These are phyloP conservation scores for Amyloporia xantha DNA, from an alignment of 768 basidiomycete genomes.

Conservation along the genomic window DNA sequence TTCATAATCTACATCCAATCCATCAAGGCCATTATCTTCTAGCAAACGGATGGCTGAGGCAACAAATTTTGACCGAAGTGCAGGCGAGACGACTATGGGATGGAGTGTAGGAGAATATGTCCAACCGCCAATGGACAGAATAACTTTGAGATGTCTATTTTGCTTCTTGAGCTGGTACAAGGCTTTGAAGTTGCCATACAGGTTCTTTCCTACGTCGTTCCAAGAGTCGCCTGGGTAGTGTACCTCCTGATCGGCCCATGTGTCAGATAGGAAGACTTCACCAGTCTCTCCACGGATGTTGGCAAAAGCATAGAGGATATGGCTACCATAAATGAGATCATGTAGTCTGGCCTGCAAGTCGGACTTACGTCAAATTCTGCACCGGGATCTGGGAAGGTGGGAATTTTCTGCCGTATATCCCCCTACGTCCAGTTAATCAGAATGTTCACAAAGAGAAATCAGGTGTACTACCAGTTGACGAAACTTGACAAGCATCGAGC, in stretches of 20 bases:
- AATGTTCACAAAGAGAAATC: neutral
- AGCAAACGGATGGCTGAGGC: constrained; percentile 68
- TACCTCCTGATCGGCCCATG: constrained; percentile 95
- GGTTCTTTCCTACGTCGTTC: constrained; percentile 85
- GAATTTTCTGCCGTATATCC: constrained; percentile 91
- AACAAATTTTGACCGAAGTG: constrained; percentile 72
- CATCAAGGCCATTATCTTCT: constrained; percentile 91
- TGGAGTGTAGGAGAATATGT: constrained; percentile 87
- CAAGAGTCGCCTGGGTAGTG: constrained; percentile 94
- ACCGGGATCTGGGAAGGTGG: constrained; percentile 80
- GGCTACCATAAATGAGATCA: constrained; percentile 34
- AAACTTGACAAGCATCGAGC: constrained; percentile 51
- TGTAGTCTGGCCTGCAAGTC: too few species aligned
- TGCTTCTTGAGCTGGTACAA: constrained; percentile 87
- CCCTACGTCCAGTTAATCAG: constrained; percentile 42
- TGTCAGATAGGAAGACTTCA: constrained; percentile 82
- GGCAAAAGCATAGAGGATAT: constrained; percentile 91
- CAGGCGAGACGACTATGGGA: constrained; percentile 62
- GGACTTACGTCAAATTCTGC: constrained; percentile 75
- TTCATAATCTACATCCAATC: constrained; percentile 90
- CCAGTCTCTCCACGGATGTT: constrained; percentile 80
- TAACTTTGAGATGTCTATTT: constrained; percentile 71
- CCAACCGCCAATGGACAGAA: constrained; percentile 95
- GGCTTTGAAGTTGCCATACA: constrained; percentile 94
- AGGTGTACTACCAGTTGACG: constrained; percentile 56